These are phyloP conservation scores for Coemansia nantahalensis DNA, from an alignment of 192 early-diverging fungal genomes.

Conservation along the genomic window DNA sequence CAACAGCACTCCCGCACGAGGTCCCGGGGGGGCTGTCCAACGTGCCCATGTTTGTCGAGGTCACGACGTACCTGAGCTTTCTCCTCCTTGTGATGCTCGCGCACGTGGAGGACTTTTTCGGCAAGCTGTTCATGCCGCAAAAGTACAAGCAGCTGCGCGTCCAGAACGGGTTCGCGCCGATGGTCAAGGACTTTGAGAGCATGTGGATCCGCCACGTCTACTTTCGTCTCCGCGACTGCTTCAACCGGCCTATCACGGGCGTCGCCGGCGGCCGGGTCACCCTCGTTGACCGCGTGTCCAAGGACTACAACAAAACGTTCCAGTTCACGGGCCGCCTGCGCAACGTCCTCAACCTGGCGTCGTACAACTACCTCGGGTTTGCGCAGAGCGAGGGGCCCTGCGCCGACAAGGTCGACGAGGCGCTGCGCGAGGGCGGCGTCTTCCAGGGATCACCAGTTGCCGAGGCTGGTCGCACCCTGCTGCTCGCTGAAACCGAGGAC, in stretches of 20 bases:
- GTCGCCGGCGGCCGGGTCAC: constrained; percentile 86
- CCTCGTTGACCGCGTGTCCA: constrained; percentile 80
- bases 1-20: constrained; percentile 5
- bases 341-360: constrained; percentile 88
- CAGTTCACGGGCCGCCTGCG: constrained; percentile 75
- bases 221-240: constrained; percentile 82
- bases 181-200: constrained; percentile 95
- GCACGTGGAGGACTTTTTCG: constrained; percentile 90
- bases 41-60: constrained; percentile 77
- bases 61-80: constrained; percentile 94
- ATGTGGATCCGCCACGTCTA: constrained; percentile 93
- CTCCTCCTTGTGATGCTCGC: constrained; percentile 93
- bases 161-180: constrained; percentile 82
- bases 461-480: constrained; percentile 68
- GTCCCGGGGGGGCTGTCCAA: no score
- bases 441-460: constrained; percentile 61
- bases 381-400: constrained; percentile 91
- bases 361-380: constrained; percentile 99
- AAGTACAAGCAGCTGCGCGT: constrained; percentile 71
- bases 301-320: constrained; percentile 83
- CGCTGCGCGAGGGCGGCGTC: constrained; percentile 71
- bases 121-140: constrained; percentile 69
- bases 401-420: constrained; percentile 85
- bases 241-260: constrained; percentile 90
- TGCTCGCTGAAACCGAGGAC: constrained; percentile 77